Conservation (phyloP, 2,329 filamentous ascomycete genomes). For the Fusarium sp. region DNA sequence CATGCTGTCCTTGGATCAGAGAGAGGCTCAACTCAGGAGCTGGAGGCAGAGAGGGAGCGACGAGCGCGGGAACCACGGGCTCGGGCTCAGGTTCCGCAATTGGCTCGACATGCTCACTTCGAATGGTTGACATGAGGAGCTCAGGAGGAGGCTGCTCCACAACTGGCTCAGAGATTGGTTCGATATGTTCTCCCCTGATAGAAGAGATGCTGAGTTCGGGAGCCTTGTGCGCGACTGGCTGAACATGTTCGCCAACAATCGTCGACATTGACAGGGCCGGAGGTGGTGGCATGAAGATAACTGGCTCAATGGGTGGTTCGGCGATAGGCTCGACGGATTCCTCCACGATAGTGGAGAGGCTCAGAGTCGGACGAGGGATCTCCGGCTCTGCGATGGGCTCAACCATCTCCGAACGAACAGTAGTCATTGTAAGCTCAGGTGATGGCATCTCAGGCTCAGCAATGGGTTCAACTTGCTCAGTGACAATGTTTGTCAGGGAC, state of each 20-base stretch:
- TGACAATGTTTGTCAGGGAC: constrained; percentile 52
- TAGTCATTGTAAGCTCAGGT: constrained; percentile 3
- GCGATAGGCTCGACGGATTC: constrained; percentile 40
- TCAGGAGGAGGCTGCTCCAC: constrained; percentile 15
- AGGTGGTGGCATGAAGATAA: constrained; percentile 41
- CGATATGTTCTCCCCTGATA: constrained; percentile 46
- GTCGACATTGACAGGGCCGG: constrained; percentile 38
- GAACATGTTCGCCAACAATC: constrained; percentile 37
- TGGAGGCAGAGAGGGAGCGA: constrained; percentile 27
- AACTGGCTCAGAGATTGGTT: constrained; percentile 39
- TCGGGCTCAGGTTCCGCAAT: constrained; percentile 32
- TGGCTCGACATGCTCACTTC: constrained; percentile 42
- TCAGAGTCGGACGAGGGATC: constrained; percentile 41
- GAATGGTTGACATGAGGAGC: constrained; percentile 42
- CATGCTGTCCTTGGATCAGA: constrained; percentile 44
- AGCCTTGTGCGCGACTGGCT: constrained; percentile 48
- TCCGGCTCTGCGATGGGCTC: constrained; percentile 37
- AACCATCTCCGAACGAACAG: constrained; percentile 2
- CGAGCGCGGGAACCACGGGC: constrained; percentile 2
- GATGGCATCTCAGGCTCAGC: constrained; percentile 28
- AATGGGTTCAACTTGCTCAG: constrained; percentile 53
- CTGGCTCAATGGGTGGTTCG: constrained; percentile 44
- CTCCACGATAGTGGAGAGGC: constrained; percentile 38
- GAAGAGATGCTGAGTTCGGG: constrained; percentile 41
- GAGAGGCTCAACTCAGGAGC: constrained; percentile 43